These are phyloP conservation scores for Mortierella sp. DNA, from an alignment of 371 early-diverging fungal genomes.

Conservation along the genomic window DNA sequence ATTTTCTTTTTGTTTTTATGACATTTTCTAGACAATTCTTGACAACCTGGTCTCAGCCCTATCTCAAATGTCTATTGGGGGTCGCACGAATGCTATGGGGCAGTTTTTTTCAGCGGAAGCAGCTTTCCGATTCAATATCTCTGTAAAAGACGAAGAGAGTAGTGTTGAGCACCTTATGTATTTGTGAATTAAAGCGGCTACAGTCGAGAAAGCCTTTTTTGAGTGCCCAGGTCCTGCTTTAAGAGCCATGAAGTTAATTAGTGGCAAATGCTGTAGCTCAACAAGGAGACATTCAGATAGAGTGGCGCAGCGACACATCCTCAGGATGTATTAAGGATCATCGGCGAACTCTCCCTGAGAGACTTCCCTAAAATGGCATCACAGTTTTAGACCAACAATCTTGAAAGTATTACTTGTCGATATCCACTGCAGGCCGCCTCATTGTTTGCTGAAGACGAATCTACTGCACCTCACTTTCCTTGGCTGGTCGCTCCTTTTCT, in stretches of 20 bases:
- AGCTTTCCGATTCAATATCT: conserved; percentile 13
- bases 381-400: too few relatives aligned
- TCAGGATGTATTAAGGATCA: too few relatives aligned
- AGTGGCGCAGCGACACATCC: too few relatives aligned
- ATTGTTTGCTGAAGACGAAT: background rate
- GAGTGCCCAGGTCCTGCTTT: too few relatives aligned
- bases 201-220: too few relatives aligned
- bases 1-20: background rate
- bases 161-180: conserved; percentile 32
- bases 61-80: conserved; percentile 13
- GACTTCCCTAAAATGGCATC: too few relatives aligned
- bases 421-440: too few relatives aligned
- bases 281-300: too few relatives aligned
- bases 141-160: conserved; percentile 19
- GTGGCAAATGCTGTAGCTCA: too few relatives aligned
- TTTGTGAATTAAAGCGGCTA: conserved; percentile 13
- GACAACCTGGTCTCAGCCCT: conserved; percentile 19
- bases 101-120: conserved; percentile 18
- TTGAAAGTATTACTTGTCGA: too few relatives aligned
- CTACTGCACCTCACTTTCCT: background rate
- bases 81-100: background rate
- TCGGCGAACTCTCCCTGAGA: too few relatives aligned
- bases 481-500: background rate
- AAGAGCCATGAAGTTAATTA: too few relatives aligned
- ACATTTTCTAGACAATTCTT: conserved; percentile 20